Evolutionary conservation across 2,329 filamentous ascomycete genomes (phyloP), one percentile per base, ranked within the genome.

Genomic region (Coniella lustricola): DNA sequence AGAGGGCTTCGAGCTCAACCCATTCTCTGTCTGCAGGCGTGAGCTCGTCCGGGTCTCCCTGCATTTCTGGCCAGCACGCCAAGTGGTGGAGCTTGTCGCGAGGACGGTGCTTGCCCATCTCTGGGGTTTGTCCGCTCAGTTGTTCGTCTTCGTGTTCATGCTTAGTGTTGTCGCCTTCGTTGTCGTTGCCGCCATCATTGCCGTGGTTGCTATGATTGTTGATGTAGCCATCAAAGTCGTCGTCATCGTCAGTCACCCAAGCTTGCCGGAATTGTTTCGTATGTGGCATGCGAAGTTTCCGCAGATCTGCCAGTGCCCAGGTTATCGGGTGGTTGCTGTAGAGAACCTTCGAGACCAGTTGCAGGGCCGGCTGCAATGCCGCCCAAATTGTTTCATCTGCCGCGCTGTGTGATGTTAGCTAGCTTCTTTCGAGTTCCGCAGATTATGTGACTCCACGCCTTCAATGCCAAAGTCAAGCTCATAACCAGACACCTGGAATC

Each of bases 281-380:
- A 12, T 4, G 18, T 48, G 40, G 3, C 16, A 22, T 18, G 2
- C 45, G 41, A 25, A 47, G 17, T 13, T 25, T 48, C 14, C 46
- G 35, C 14, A 53, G 38, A 21, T 53, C 48, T 18, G 44, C 45
- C 42, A 36, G 48, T 3, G 37, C 51, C 41, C 33, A 50, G 16
- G 45, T 48, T 17, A 25, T 22, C 7, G 51, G 48, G 25, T 51
- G 51, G 3, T 53, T 36, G 17, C 48, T 45, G 37, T 38, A 17
- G 8, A 51, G 45, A 16, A 53, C 8, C 7, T 34, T 47, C 4
- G 48, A 38, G 16, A 48, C 44, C n/a, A 53, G 7, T 20, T 51
- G 51, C 9, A 53, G 44, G 4, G 48, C 29, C 5, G 51, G 51
- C 9, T 53, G 51, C 17, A 53, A 17, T 1, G 51, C 51, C 7